Evolutionary conservation across 2,329 filamentous ascomycete genomes (phyloP).

Genomic region (Niveomyces coronatus): DNA sequence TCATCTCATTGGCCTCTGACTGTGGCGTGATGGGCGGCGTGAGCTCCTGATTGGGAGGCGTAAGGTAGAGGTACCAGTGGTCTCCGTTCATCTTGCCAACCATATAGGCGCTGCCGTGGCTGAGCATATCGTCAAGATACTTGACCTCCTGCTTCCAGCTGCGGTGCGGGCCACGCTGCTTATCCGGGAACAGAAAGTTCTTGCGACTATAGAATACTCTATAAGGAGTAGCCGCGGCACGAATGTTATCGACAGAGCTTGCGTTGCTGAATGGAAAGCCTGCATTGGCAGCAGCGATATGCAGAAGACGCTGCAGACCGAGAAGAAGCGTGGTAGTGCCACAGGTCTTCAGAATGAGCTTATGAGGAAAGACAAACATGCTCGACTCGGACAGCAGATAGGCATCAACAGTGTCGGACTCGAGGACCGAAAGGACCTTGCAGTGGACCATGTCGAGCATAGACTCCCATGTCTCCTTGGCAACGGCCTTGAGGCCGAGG

Average conservation of each 20-base stretch:
- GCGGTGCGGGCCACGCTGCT: slow-evolving; percentile 85
- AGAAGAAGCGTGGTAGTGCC: slow-evolving; percentile 90
- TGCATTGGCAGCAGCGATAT: slow-evolving; percentile 78
- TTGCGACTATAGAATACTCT: slow-evolving; percentile 98
- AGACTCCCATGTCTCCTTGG: slow-evolving; percentile 77
- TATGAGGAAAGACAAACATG: slow-evolving; percentile 99
- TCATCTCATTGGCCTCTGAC: slow-evolving; percentile 27
- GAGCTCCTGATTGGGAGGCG: slow-evolving; percentile 67
- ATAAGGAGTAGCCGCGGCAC: slow-evolving; percentile 76
- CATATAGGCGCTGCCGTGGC: slow-evolving; percentile 94
- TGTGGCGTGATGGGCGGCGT: slow-evolving; percentile 76
- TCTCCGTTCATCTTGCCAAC: slow-evolving; percentile 99
- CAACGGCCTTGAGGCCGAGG: slow-evolving; percentile 76
- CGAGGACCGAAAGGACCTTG: slow-evolving; percentile 90
- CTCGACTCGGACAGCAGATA: slow-evolving; percentile 97
- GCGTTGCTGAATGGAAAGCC: slow-evolving; percentile 80
- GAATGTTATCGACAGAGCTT: slow-evolving; percentile 52
- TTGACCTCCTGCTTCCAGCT: slow-evolving; percentile 97
- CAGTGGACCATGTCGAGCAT: slow-evolving; percentile 99
- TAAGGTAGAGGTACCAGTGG: slow-evolving; percentile 98
- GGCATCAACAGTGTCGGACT: slow-evolving; percentile 89
- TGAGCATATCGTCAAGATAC: slow-evolving; percentile 84
- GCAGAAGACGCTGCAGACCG: slow-evolving; percentile 80
- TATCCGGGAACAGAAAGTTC: slow-evolving; percentile 93
- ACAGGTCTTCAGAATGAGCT: slow-evolving; percentile 96